Evolutionary conservation across 108 stramenopile species (phyloP).

Genomic region (Discostella stelligeroides): DNA sequence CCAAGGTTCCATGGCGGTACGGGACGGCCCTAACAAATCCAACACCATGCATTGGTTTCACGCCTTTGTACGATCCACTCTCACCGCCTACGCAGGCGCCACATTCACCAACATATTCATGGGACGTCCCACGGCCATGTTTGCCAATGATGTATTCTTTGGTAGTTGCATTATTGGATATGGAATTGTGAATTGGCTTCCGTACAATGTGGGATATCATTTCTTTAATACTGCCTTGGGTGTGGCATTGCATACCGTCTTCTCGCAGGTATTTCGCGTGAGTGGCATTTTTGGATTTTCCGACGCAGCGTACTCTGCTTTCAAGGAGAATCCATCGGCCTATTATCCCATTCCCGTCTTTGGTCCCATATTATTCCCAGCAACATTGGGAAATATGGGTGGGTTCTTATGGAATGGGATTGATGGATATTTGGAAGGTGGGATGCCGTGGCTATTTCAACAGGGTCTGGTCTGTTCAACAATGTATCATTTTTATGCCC

Average conservation of each 20-base stretch:
- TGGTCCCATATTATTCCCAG: constrained; percentile 78
- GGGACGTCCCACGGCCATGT: constrained; percentile 83
- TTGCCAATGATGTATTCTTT: constrained; percentile 71
- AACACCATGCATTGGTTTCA: constrained; percentile 78
- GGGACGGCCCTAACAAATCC: constrained; percentile 66
- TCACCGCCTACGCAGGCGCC: constrained; percentile 75
- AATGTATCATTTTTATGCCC: constrained; percentile 77
- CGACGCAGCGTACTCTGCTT: constrained; percentile 51
- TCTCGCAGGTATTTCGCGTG: constrained; percentile 72
- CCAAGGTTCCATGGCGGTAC: constrained; percentile 69
- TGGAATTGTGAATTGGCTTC: constrained; percentile 63
- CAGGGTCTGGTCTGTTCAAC: constrained; percentile 73
- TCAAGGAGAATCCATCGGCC: constrained; percentile 62
- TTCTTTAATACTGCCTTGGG: constrained; percentile 53
- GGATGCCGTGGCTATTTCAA: constrained; percentile 82
- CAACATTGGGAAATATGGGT: constrained; percentile 83
- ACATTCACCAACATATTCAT: constrained; percentile 73
- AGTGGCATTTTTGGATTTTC: constrained; percentile 62
- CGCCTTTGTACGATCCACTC: constrained; percentile 65
- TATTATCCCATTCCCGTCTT: constrained; percentile 82
- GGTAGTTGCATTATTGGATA: constrained; percentile 64
- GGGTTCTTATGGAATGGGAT: constrained; percentile 77
- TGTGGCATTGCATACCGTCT: constrained; percentile 48
- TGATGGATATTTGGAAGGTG: constrained; percentile 63
- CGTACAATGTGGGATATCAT: constrained; percentile 67